These are phyloP conservation scores for Zasmidium citrigriseum DNA, from an alignment of 2,329 filamentous ascomycete genomes.

Conservation along the genomic window DNA sequence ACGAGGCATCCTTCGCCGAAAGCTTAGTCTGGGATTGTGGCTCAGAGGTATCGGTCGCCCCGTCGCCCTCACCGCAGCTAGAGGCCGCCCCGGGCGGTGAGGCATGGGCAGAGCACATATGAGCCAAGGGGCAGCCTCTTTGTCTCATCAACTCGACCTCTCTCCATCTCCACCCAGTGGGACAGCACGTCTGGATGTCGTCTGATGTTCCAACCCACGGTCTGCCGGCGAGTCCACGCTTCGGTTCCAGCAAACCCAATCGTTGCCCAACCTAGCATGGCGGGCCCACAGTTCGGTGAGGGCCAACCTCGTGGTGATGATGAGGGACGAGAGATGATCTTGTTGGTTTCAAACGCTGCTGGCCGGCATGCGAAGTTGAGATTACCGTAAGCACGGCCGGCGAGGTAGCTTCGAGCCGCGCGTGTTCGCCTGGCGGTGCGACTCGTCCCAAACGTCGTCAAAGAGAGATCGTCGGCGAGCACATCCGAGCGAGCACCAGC, in stretches of 20 bases:
- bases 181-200: neutral
- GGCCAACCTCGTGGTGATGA: neutral
- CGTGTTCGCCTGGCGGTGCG: neutral
- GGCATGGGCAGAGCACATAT: conserved; percentile 2
- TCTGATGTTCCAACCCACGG: neutral
- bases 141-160: conserved; percentile 7
- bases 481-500: neutral
- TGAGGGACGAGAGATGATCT: neutral
- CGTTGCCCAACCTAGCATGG: neutral
- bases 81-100: neutral
- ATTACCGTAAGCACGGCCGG: conserved; percentile 10
- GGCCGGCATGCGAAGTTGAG: neutral
- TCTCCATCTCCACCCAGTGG: conserved; percentile 4
- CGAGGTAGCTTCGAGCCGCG: conserved; percentile 1
- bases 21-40: conserved; percentile 5
- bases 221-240: neutral
- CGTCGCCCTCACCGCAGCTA: conserved; percentile 8
- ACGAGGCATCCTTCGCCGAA: conserved; percentile 5
- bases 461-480: conserved; percentile 4
- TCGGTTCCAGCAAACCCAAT: conserved; percentile 2
- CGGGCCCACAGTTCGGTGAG: neutral
- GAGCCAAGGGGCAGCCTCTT: conserved; percentile 11
- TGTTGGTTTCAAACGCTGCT: conserved; percentile 2
- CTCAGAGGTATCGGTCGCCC: conserved; percentile 5
- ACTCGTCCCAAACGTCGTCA: neutral